Percentiles rank a stretch among this genome's conserved stretches.
phyloP scores from a whole-genome alignment of 352 stramenopile genomes.

The Phytophthora tentaculata region DNA sequence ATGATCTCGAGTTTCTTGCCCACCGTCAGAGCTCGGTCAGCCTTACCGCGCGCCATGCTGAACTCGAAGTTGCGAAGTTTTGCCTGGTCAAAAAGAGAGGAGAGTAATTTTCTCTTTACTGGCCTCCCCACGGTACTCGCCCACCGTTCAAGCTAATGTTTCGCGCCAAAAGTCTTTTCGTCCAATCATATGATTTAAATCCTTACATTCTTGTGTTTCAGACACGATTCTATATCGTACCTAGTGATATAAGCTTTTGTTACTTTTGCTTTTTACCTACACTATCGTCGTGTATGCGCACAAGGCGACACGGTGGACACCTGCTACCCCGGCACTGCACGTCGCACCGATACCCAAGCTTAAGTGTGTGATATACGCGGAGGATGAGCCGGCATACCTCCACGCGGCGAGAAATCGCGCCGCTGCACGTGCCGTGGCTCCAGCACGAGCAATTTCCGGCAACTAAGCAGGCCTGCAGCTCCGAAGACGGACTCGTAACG shows the following conservation, averaged over 20 bases:
- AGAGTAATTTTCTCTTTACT: slow-evolving; percentile 56
- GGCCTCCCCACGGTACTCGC: slow-evolving; percentile 39
- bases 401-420: slow-evolving; percentile 38
- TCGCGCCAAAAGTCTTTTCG: slow-evolving; percentile 10
- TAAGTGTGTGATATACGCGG: background rate
- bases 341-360: background rate
- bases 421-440: slow-evolving; percentile 66
- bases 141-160: slow-evolving; percentile 10
- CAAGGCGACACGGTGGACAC: slow-evolving; percentile 25
- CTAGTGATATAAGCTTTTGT: background rate
- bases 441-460: slow-evolving; percentile 67
- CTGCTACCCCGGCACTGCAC: too few species aligned
- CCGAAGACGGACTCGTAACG: slow-evolving; percentile 47
- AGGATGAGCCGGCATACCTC: slow-evolving; percentile 17
- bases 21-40: slow-evolving; percentile 78
- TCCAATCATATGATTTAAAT: slow-evolving; percentile 20
- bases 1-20: slow-evolving; percentile 92
- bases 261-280: too few species aligned
- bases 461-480: slow-evolving; percentile 62
- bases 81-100: slow-evolving; percentile 18
- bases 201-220: background rate
- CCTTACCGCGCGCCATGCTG: slow-evolving; percentile 83
- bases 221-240: slow-evolving; percentile 14
- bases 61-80: slow-evolving; percentile 5
- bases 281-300: slow-evolving; percentile 28